Evolutionary conservation across 164 flowering plant genomes (phyloP).

Genomic region (Kingdonia uniflora): DNA sequence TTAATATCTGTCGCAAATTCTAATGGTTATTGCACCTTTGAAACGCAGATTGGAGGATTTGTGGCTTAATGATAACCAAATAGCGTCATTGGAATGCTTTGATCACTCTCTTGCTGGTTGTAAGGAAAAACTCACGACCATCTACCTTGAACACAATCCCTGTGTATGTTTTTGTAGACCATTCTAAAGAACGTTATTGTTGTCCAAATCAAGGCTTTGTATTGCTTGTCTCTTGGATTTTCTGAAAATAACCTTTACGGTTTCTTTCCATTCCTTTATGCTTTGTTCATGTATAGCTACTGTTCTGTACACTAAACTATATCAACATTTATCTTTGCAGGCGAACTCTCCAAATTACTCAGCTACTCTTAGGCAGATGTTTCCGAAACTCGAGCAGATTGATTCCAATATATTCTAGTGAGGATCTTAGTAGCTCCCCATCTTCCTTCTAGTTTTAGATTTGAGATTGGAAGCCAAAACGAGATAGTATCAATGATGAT

Average conservation of each 20-base stretch:
- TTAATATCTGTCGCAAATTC: background rate
- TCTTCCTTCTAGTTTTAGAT: background rate
- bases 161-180: constrained; percentile 50
- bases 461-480: background rate
- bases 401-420: constrained; percentile 47
- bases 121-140: constrained; percentile 69
- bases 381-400: constrained; percentile 76
- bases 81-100: constrained; percentile 62
- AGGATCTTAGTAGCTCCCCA: no score
- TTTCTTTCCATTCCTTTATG: background rate
- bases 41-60: constrained; percentile 80
- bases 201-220: no score
- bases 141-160: constrained; percentile 90
- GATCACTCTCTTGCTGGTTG: constrained; percentile 69
- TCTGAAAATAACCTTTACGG: background rate
- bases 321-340: constrained; percentile 31
- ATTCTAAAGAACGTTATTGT: background rate
- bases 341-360: constrained; percentile 53
- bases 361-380: constrained; percentile 36
- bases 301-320: no score
- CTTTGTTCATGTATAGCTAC: no score
- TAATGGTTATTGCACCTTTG: background rate
- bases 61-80: constrained; percentile 95
- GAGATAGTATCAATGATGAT: background rate
- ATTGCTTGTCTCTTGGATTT: background rate